A percentile compares a stretch with the other conserved stretches of the same genome.
phyloP scores from a whole-genome alignment of 345 rosid genomes.

The Geranium rotundifolium region DNA sequence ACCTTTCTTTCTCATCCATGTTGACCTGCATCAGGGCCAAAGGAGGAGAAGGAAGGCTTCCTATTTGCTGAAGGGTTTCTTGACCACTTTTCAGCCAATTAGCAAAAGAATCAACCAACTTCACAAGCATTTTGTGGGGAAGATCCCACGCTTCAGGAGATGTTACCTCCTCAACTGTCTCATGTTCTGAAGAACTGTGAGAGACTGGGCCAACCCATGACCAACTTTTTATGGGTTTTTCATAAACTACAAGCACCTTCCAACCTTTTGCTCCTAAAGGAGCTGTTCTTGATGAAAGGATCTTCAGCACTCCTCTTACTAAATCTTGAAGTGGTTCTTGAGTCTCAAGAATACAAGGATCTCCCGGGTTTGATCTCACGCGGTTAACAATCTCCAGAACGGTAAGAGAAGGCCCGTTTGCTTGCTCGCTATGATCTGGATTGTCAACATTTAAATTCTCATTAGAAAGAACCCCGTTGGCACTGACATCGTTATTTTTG shows the following conservation, averaged over 20 bases:
- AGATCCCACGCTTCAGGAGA: constrained; percentile 95
- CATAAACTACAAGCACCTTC: constrained; percentile 80
- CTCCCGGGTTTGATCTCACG: constrained; percentile 84
- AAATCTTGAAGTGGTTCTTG: constrained; percentile 97
- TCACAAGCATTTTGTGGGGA: constrained; percentile 88
- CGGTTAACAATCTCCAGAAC: constrained; percentile 88
- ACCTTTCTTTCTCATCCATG: constrained; percentile 93
- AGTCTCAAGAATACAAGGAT: constrained; percentile 85
- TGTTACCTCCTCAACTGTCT: constrained; percentile 69
- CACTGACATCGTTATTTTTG: constrained; percentile 29
- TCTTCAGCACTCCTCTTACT: constrained; percentile 89
- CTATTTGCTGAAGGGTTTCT: constrained; percentile 89
- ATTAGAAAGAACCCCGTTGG: constrained; percentile 30
- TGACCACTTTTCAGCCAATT: constrained; percentile 94
- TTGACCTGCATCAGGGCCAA: constrained; percentile 63
- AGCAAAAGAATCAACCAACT: constrained; percentile 94
- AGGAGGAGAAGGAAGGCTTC: constrained; percentile 96
- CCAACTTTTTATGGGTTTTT: constrained; percentile 79
- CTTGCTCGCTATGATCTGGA: constrained; percentile 28
- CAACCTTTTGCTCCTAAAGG: constrained; percentile 97
- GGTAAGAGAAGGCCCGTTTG: constrained; percentile 53
- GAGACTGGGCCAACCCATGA: constrained; percentile 79
- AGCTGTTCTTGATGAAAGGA: constrained; percentile 79
- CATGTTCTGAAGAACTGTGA: constrained; percentile 44
- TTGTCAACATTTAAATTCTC: constrained; percentile 33